phyloP scores from a whole-genome alignment of 148 eudicot genomes.

The Chenopodium berlandieri region DNA sequence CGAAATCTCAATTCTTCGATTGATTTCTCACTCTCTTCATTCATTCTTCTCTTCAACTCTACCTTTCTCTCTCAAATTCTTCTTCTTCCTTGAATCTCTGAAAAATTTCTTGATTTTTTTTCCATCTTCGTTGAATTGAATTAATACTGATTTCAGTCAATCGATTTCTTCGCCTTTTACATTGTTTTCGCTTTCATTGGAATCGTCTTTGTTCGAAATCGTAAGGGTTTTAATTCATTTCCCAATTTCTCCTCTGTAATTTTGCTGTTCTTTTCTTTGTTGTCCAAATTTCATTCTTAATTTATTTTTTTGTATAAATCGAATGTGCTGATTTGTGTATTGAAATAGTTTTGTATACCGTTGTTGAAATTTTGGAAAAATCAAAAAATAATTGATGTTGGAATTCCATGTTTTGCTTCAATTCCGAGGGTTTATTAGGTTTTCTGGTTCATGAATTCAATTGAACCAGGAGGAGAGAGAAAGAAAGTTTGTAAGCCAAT shows the following conservation, averaged over 20 bases:
- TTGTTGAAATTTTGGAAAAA: not conserved
- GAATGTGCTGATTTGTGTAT: not conserved
- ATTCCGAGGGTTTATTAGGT: conserved; percentile 10
- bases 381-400: not conserved
- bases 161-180: not conserved
- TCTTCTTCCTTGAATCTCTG: not conserved
- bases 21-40: not conserved
- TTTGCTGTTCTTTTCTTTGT: not conserved
- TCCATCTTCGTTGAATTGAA: too few relatives aligned
- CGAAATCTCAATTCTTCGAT: not conserved
- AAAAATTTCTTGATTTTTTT: not conserved
- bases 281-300: not conserved
- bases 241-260: not conserved
- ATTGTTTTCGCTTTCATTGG: not conserved
- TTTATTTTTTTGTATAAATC: not conserved
- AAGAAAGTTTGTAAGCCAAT: not conserved
- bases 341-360: not conserved
- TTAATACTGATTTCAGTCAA: not conserved
- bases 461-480: not conserved
- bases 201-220: not conserved
- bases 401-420: not conserved
- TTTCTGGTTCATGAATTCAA: conserved; percentile 18
- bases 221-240: not conserved
- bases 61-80: not conserved
- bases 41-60: not conserved